Evolutionary conservation across 257 asterid species (phyloP), one percentile per base, ranked within the genome.

Genomic region (Anisodus tanguticus): DNA sequence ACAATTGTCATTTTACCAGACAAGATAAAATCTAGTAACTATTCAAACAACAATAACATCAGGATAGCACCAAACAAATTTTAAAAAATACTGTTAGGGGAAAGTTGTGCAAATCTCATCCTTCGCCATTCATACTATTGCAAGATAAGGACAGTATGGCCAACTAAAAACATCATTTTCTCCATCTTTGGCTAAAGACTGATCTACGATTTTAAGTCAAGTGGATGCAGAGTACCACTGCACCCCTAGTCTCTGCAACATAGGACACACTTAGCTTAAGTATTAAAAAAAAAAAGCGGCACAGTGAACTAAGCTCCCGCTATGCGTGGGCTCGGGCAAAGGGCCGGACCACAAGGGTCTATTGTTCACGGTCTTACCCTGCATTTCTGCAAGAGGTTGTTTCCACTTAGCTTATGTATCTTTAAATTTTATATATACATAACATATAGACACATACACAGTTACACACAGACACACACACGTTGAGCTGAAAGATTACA

Each of bases 1-100:
- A 59, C 45, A 13, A 47, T 13, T 39, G 45, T 26, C 4, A 9
- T 41, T 35, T 26, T 35, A 45, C 31, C 37, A 76, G 4, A 31
- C 22, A 60, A 59, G 45, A 63, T 9, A 22, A 10, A 37, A 69
- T 47, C 12, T 74, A 31, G 35, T 31, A 76, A 60, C 43, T 45
- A 82, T 10, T 66, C 10, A 9, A 60, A 37, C 39, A 67, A n/a
- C 60, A 82, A 64, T 53, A 67, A 82, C 67, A 67, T 6, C 31
- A 51, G 5, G 4, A 63, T 41, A 43, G 39, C 53, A 59, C 54
- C 7, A 26, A 80, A 6, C 11, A 16, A 0, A 5, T 53, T 5
- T 39, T 71, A 57, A 67, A 45, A 76, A 9, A 0, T 1, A 16
- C 12, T 80, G 10, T 6, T 7, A 6, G 43, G 83, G 68, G 45